These are phyloP conservation scores for Alternaria novae-zelandiae DNA, from an alignment of 2,329 filamentous ascomycete genomes.

Conservation along the genomic window DNA sequence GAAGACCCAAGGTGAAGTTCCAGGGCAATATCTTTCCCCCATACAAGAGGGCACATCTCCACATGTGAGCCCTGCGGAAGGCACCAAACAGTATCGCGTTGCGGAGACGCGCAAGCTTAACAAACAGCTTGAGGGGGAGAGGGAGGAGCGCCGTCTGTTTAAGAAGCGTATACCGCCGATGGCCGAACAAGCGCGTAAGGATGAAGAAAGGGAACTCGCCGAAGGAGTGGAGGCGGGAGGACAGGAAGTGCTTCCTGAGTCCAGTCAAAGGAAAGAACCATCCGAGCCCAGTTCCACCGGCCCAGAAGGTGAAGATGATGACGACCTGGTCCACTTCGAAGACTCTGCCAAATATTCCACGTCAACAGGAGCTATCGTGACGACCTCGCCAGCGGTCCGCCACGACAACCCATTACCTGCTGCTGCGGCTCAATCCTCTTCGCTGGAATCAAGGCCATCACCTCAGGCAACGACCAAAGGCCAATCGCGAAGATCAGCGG, in stretches of 20 bases:
- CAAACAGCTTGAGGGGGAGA: not conserved
- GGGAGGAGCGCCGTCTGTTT: accelerated
- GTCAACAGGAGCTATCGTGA: accelerated
- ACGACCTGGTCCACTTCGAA: not conserved
- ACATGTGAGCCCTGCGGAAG: not conserved
- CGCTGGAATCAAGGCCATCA: not conserved
- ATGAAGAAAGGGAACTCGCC: not conserved
- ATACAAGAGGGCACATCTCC: not conserved
- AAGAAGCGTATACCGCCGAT: not conserved
- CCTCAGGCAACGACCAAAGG: not conserved
- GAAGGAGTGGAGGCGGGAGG: accelerated
- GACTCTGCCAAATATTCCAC: accelerated
- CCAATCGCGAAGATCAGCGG: not conserved
- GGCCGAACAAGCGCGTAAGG: accelerated
- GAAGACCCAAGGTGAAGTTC: not conserved
- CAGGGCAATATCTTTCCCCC: accelerated
- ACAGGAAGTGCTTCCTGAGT: not conserved
- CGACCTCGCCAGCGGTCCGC: not conserved
- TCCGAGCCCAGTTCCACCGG: too few relatives aligned
- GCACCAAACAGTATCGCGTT: not conserved
- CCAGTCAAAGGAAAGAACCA: not conserved
- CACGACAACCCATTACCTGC: not conserved
- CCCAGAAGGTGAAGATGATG: not conserved
- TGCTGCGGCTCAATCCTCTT: not conserved
- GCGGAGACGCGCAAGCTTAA: not conserved